phyloP scores from a whole-genome alignment of 306 rosid species.

The Neltuma alba region DNA sequence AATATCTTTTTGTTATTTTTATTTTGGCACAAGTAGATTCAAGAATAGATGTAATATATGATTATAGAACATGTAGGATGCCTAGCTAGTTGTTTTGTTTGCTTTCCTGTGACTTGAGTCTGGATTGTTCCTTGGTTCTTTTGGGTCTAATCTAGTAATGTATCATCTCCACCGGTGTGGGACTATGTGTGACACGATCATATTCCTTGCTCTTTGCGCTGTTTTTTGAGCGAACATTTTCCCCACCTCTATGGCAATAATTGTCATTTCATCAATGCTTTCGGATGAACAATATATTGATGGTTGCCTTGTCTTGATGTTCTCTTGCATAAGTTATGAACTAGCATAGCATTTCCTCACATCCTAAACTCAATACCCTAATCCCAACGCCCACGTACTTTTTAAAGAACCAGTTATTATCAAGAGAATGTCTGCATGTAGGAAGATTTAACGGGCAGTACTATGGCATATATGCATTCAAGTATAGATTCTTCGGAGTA shows the following conservation, averaged over 20 bases:
- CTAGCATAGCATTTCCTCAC: neutral
- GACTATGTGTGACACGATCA: neutral
- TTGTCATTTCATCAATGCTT: neutral
- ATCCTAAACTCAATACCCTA: neutral
- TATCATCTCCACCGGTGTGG: neutral
- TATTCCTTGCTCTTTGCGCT: neutral
- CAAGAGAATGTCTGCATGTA: neutral
- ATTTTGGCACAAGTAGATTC: neutral
- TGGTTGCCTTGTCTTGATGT: neutral
- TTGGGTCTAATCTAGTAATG: neutral
- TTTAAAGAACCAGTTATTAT: neutral
- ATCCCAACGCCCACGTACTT: neutral
- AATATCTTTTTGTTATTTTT: neutral
- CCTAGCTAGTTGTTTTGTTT: neutral
- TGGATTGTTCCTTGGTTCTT: neutral
- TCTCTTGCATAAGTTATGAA: neutral
- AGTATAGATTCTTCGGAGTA: neutral
- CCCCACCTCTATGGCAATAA: too few relatives aligned
- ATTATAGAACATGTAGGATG: neutral
- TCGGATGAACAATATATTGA: neutral
- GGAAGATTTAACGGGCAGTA: neutral
- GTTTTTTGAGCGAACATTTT: slow-evolving; percentile 12
- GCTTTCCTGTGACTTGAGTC: neutral
- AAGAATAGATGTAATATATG: neutral
- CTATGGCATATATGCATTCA: neutral